phyloP scores from a whole-genome alignment of 2,329 filamentous ascomycete genomes.

The Trichoderma atroviride region DNA sequence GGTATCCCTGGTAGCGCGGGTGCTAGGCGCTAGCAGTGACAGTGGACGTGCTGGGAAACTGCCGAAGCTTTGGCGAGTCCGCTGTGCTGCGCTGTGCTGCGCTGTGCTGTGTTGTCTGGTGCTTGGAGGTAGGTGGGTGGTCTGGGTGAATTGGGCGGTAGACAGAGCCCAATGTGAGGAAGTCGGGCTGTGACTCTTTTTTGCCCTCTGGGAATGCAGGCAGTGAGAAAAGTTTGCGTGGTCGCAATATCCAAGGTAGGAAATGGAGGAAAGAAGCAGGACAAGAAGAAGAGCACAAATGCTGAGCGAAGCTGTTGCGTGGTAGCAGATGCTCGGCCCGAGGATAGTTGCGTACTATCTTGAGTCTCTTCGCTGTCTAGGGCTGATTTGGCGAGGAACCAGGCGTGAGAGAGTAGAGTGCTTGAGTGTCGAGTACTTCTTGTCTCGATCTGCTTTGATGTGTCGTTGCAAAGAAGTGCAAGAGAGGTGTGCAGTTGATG shows the following conservation, averaged over 20 bases:
- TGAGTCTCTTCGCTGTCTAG: background rate
- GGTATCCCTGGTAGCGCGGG: conserved; percentile 3
- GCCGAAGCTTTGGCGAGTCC: background rate
- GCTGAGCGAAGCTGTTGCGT: conserved; percentile 17
- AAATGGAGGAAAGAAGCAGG: background rate
- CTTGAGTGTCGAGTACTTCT: background rate
- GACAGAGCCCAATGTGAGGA: background rate
- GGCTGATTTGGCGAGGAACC: background rate
- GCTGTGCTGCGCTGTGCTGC: background rate
- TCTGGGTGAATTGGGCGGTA: background rate
- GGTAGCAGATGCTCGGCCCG: conserved; percentile 14
- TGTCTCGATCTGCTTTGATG: background rate
- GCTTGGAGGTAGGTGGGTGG: background rate
- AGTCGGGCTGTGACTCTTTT: background rate
- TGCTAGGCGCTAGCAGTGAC: conserved; percentile 6
- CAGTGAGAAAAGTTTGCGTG: background rate
- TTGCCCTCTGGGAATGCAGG: background rate
- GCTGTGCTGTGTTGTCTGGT: background rate
- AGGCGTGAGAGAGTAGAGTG: background rate
- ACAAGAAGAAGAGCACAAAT: background rate
- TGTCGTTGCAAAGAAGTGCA: background rate
- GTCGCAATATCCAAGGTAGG: background rate
- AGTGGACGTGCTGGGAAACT: background rate
- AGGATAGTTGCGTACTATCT: conserved; percentile 1
- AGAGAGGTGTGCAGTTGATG: background rate